phyloP scores from a whole-genome alignment of 352 stramenopile species.

The Phytopythium sindhum region DNA sequence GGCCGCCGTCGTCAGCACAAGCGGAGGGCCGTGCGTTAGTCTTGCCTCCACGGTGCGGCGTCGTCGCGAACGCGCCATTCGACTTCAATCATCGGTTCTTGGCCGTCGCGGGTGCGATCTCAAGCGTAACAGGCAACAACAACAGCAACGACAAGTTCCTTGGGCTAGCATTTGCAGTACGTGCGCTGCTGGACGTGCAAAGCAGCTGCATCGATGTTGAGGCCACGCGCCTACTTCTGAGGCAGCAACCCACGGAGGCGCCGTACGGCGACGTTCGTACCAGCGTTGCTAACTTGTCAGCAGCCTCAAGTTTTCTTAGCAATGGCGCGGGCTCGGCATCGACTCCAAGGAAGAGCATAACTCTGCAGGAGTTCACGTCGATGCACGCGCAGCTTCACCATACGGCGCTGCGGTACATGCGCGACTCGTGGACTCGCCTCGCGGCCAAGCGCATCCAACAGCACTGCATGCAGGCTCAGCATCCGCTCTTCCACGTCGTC shows the following conservation, averaged over 20 bases:
- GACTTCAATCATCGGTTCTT: constrained; percentile 73
- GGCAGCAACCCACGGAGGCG: constrained; percentile 63
- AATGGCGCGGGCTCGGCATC: neutral
- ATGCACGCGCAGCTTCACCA: constrained; percentile 71
- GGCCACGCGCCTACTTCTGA: constrained; percentile 56
- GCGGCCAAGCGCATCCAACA: constrained; percentile 72
- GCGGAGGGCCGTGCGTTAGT: neutral
- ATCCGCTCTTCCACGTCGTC: constrained; percentile 54
- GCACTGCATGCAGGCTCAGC: constrained; percentile 49
- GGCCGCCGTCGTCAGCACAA: neutral
- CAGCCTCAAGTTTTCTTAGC: neutral
- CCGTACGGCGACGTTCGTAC: constrained; percentile 23
- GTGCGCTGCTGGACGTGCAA: constrained; percentile 70
- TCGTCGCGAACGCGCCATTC: constrained; percentile 49
- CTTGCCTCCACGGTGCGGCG: constrained; percentile 24
- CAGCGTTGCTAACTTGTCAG: neutral
- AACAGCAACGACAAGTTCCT: constrained; percentile 53
- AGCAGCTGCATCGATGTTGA: constrained; percentile 64
- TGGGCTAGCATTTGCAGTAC: constrained; percentile 65
- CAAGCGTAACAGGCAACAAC: neutral
- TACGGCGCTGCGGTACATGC: constrained; percentile 67
- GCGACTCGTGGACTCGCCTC: constrained; percentile 70
- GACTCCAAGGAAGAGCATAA: constrained; percentile 52
- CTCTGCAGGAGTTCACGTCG: constrained; percentile 64
- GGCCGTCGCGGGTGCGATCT: constrained; percentile 23